Conservation (phyloP, 352 stramenopile species). For the Hyaloperonospora arabidopsidis region DNA sequence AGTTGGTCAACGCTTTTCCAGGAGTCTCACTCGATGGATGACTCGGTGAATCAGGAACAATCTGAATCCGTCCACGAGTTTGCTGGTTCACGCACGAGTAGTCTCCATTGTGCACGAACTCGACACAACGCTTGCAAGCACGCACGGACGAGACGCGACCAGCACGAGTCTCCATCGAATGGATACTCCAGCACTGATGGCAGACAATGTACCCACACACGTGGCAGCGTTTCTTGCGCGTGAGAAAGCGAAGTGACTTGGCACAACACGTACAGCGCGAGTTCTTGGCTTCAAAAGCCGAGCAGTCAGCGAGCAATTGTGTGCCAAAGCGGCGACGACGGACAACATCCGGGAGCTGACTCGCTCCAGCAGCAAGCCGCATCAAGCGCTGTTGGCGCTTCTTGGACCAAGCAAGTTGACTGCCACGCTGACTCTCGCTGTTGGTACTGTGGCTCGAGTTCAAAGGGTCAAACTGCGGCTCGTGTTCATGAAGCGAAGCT, state of each 20-base stretch:
- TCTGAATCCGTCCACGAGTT: constrained; percentile 17
- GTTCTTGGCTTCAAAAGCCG: constrained; percentile 42
- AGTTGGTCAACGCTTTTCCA: constrained; percentile 25
- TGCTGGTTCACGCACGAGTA: constrained; percentile 36
- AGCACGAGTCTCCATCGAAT: constrained; percentile 26
- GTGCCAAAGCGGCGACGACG: constrained; percentile 47
- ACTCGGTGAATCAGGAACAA: constrained; percentile 17
- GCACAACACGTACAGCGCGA: constrained; percentile 49
- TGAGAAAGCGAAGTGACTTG: constrained; percentile 33
- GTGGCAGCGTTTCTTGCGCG: constrained; percentile 33
- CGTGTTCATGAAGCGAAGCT: constrained; percentile 10
- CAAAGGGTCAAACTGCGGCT: constrained; percentile 16
- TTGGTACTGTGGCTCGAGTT: constrained; percentile 13
- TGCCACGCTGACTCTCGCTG: constrained; percentile 13
- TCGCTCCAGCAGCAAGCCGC: constrained; percentile 31
- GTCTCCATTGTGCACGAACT: constrained; percentile 45
- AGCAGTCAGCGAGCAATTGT: constrained; percentile 44
- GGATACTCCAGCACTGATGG: constrained; percentile 33
- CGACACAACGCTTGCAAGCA: constrained; percentile 42
- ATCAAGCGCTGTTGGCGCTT: constrained; percentile 33
- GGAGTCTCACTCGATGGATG: constrained; percentile 11
- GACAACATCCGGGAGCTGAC: constrained; percentile 38
- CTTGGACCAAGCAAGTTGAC: constrained; percentile 16
- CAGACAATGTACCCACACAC: constrained; percentile 36
- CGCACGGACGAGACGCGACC: constrained; percentile 35